Evolutionary conservation across 495 filamentous ascomycete genomes (phyloP).

Genomic region (Corynascus novoguineensis): DNA sequence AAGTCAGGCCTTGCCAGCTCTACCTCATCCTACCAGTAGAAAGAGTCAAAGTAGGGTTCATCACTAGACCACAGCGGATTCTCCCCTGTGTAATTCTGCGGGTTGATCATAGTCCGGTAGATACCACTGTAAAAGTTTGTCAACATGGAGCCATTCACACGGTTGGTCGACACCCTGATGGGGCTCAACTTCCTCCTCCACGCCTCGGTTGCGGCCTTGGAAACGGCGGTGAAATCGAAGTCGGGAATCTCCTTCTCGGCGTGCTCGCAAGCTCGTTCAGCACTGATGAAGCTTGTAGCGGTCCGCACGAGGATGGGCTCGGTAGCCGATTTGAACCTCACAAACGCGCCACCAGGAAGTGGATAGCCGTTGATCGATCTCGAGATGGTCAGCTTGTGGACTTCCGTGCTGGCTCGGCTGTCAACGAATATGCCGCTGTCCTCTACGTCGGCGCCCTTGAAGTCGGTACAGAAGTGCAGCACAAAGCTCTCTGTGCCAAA

Average conservation of each 20-base stretch:
- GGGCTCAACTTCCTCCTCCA: conserved; percentile 62
- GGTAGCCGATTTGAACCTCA: conserved; percentile 31
- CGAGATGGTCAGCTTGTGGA: conserved; percentile 51
- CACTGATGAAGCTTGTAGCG: conserved; percentile 65
- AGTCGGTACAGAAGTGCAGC: conserved; percentile 64
- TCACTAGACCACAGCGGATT: conserved; percentile 66
- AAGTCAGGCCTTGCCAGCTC: background rate
- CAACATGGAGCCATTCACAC: conserved; percentile 49
- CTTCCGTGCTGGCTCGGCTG: conserved; percentile 50
- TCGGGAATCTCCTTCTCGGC: conserved; percentile 63
- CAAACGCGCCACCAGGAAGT: conserved; percentile 61
- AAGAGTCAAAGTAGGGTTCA: conserved; percentile 79
- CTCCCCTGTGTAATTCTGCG: conserved; percentile 75
- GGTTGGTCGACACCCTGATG: conserved; percentile 51
- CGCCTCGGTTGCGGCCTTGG: conserved; percentile 46
- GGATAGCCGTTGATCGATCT: conserved; percentile 59
- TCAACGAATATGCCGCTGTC: conserved; percentile 62
- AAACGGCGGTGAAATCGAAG: conserved; percentile 57
- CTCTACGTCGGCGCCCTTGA: conserved; percentile 55
- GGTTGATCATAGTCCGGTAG: conserved; percentile 66
- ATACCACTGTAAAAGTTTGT: conserved; percentile 66
- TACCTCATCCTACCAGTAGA: conserved; percentile 54
- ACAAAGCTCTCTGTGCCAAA: conserved; percentile 61
- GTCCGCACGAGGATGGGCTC: conserved; percentile 56
- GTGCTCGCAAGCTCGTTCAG: conserved; percentile 58